Evolutionary conservation across 2,329 filamentous ascomycete species (phyloP).

Genomic region (Fusarium protoensiforme): DNA sequence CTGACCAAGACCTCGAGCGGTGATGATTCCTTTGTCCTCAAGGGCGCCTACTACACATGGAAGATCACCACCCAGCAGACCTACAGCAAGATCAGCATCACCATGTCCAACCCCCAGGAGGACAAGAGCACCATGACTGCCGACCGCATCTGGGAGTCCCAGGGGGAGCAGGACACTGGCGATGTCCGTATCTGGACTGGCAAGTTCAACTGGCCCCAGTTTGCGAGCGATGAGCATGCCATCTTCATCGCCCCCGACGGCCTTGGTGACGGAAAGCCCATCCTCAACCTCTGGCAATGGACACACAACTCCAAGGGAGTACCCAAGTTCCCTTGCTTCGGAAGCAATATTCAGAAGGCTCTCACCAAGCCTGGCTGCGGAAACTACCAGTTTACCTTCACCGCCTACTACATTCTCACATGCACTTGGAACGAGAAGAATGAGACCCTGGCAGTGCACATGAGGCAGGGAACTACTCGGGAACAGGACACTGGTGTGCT

Average conservation of each 20-base stretch:
- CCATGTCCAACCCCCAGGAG: constrained; percentile 15
- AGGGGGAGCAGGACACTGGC: constrained; percentile 3
- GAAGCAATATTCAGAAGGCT: background rate
- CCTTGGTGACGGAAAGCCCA: constrained; percentile 29
- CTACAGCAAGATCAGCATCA: constrained; percentile 22
- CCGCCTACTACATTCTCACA: background rate
- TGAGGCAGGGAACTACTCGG: too few species aligned
- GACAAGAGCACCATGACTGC: background rate
- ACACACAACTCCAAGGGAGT: constrained; percentile 7
- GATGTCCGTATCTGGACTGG: constrained; percentile 31
- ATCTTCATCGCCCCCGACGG: constrained; percentile 37
- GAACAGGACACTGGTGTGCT: too few species aligned
- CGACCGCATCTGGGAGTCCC: constrained; percentile 21
- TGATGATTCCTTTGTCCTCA: constrained; percentile 17
- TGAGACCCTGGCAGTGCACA: background rate
- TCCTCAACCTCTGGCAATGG: constrained; percentile 33
- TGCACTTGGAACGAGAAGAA: background rate
- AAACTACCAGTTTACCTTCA: background rate
- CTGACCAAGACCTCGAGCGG: constrained; percentile 4
- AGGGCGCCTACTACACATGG: constrained; percentile 12
- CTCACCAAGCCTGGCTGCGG: background rate
- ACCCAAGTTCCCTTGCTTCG: constrained; percentile 8
- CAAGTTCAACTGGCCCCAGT: constrained; percentile 29
- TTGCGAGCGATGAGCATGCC: constrained; percentile 18
- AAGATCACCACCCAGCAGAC: constrained; percentile 15